Conservation (phyloP, 345 rosid genomes). For the Bruguiera gymnorhiza region DNA sequence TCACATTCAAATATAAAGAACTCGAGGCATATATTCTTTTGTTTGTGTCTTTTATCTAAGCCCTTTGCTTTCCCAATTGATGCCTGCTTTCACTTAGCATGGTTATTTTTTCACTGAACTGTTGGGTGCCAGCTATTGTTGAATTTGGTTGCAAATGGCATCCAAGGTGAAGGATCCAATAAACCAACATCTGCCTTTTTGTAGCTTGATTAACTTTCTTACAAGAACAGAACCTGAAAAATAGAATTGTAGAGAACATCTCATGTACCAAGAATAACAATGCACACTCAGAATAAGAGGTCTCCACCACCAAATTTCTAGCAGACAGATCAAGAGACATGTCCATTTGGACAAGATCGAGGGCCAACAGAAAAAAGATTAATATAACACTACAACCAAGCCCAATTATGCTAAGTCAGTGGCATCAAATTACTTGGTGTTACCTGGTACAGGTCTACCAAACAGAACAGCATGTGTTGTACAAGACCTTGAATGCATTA, state of each 20-base stretch:
- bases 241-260: background rate
- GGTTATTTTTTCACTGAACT: no score
- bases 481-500: no score
- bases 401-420: background rate
- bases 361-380: background rate
- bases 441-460: conserved; percentile 52
- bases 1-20: no score
- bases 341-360: background rate
- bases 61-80: no score
- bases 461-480: conserved; percentile 52
- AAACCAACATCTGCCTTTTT: conserved; percentile 62
- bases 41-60: no score
- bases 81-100: no score
- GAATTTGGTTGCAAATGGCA: conserved; percentile 49
- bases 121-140: conserved; percentile 48
- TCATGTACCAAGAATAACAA: background rate
- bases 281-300: no score
- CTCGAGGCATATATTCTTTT: no score
- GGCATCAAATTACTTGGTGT: conserved; percentile 5
- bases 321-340: no score
- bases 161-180: conserved; percentile 52
- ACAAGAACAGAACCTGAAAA: conserved; percentile 44
- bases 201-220: conserved; percentile 55
- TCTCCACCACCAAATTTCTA: no score
- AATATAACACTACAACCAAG: background rate